phyloP scores from a whole-genome alignment of 139 green algal genomes.

The Yamagishiella unicocca region DNA sequence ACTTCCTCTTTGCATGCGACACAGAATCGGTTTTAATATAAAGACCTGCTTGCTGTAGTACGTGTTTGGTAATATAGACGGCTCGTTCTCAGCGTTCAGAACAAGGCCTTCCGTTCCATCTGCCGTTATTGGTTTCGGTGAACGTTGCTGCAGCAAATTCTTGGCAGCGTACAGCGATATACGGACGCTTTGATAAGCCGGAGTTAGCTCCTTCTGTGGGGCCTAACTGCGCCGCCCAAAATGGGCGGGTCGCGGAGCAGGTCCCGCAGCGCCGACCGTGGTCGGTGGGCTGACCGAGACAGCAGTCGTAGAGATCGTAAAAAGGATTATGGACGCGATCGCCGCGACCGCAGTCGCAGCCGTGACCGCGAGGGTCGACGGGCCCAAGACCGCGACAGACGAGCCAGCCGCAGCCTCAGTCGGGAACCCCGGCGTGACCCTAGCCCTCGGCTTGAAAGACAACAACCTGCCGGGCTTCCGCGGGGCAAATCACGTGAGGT shows the following conservation, averaged over 20 bases:
- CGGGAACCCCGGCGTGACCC: not conserved
- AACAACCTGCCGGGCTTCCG: not conserved
- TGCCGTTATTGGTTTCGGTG: too few species aligned
- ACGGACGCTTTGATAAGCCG: too few species aligned
- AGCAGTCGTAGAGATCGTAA: not conserved
- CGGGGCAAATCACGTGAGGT: not conserved
- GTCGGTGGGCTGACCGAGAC: not conserved
- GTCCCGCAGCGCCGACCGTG: constrained; percentile 5
- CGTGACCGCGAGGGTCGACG: not conserved
- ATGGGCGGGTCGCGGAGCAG: constrained; percentile 22
- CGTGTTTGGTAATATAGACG: too few species aligned
- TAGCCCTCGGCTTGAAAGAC: not conserved
- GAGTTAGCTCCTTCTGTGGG: too few species aligned
- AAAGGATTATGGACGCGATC: not conserved
- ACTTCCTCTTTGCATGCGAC: too few species aligned
- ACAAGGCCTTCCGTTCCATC: too few species aligned
- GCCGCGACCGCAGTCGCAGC: not conserved
- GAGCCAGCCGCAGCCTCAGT: constrained; percentile 22
- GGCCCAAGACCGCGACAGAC: not conserved
- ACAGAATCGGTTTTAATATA: too few species aligned
- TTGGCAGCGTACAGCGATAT: too few species aligned
- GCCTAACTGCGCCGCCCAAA: not conserved
- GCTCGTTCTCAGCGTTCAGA: too few species aligned
- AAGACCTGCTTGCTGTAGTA: too few species aligned
- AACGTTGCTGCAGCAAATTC: too few species aligned